Base-by-base conservation (phyloP, 2,329 filamentous ascomycete species). In the Fusarium sp. region DNA sequence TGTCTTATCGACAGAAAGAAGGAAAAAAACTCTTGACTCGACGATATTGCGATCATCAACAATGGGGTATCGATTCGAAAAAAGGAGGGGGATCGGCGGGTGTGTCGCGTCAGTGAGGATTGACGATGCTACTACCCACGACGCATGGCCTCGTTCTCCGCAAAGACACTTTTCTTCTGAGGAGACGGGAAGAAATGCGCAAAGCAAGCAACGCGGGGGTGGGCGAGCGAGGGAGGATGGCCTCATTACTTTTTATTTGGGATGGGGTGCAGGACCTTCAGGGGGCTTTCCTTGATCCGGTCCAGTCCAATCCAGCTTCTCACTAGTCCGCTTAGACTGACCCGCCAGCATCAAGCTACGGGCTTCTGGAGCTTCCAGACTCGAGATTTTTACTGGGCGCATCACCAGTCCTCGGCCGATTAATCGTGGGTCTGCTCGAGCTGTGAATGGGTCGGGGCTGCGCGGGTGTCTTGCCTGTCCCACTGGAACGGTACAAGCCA, bases 131-230 rank as follows among this genome's bases (percentile, higher is more conserved):
- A 42, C 64, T 68, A 42, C 70, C 70, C 70, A 68, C 67, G 70
- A 72, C 60, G 38, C 71, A 73, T 71, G 55, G 62, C 71, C 42
- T 49, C 44, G 11, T 68, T 53, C 36, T 57, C 49, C 24, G 53
- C 35, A 58, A 17, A 31, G 51, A 42, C 56, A 29, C 51, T 35
- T 8, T 22, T n/a, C 17, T n/a, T 46, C 11, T 56, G 14, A 20
- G 33, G n/a, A 56, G 29, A 36, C 24, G 24, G 31, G 24, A 58
- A 62, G 58, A 33, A 38, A 27, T 35, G 31, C 53, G 29, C 67
- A 51, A 55, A 59, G 46, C 31, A 36, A 57, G 58, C 62, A 69
- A 71, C 64, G 73, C 64, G 73, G 70, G 75, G 75, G 73, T 65
- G 71, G 71, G 58, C 27, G 67, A 73, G 56, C n/a, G n/a, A 61